Evolutionary conservation across 768 basidiomycete species (phyloP), one percentile per base, ranked within the genome.

Genomic region (Leccinum boreale): DNA sequence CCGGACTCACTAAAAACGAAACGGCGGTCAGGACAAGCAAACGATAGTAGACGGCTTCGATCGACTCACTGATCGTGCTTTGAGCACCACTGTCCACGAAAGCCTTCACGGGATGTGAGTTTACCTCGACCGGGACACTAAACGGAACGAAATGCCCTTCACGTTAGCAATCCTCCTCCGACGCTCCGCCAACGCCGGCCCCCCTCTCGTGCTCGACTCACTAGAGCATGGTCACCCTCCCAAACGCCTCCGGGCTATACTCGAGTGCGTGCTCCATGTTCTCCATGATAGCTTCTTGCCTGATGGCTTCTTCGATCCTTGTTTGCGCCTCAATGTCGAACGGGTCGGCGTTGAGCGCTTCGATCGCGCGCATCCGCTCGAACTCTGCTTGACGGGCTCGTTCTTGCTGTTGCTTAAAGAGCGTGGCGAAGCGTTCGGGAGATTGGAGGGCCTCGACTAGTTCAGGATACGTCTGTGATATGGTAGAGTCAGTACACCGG

Each of bases 11-110:
- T 95, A 56, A 7, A 50, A 36, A 28, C 26, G 31, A 50, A 33
- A 33, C 36, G 9, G 5, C 31, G 29, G 17, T 58, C 9, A 56
- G 55, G 31, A 5, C 46, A 48, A 24, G 53, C 42, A 58, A 52
- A 44, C 14, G 56, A 54, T 61, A 50, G 29, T 4, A 8, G 9
- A 46, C 8, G 3, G 2, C 4, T 46, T 3, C 8, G 35, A 24
- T 35, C 29, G 12, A 76, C 88, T 66, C 66, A 95, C 95, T 98
- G 76, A 98, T 98, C 2, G 96, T 99, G 61, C 85, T 85, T 67
- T 99, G 97, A 11, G 97, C 97, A 44, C 96, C 97, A 62, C 94
- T 97, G 70, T 99, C 97, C 45, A 99, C 97, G 65, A 99, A 99
- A 0, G 97, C 97, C 72, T 93, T 95, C 36, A 98, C 85, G 4